phyloP scores from a whole-genome alignment of 139 green algal genomes.

The Chloropicon primus region DNA sequence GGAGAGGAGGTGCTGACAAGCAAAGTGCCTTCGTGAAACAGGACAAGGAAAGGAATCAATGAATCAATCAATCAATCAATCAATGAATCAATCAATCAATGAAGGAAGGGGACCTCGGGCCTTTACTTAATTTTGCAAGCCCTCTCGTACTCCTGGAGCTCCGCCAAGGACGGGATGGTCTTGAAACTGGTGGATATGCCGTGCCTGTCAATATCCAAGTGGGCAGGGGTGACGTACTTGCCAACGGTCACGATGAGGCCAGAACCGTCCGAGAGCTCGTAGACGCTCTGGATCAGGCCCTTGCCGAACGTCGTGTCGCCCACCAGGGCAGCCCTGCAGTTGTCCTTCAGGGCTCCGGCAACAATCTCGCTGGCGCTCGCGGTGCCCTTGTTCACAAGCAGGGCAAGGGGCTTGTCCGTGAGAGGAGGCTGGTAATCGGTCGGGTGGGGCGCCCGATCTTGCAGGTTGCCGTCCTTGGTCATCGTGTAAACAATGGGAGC shows the following conservation, averaged over 20 bases:
- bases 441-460: neutral
- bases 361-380: slow-evolving; percentile 86
- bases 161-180: neutral
- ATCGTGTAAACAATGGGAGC: slow-evolving; percentile 7
- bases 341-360: slow-evolving; percentile 86
- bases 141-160: neutral
- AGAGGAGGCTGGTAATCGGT: neutral
- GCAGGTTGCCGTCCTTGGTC: neutral
- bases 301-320: slow-evolving; percentile 91
- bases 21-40: no score
- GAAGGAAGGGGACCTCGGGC: no score
- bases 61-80: no score
- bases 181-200: neutral
- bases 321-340: slow-evolving; percentile 48
- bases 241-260: slow-evolving; percentile 85
- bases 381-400: slow-evolving; percentile 93
- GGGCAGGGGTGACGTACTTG: slow-evolving; percentile 52
- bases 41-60: no score
- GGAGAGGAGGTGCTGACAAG: no score
- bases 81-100: no score
- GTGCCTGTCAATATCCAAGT: slow-evolving; percentile 24
- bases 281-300: slow-evolving; percentile 91
- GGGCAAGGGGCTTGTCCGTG: neutral
- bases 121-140: no score
- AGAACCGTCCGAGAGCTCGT: slow-evolving; percentile 71